Base-by-base conservation (phyloP, 2,329 filamentous ascomycete species). In the Aspergillus ustus region DNA sequence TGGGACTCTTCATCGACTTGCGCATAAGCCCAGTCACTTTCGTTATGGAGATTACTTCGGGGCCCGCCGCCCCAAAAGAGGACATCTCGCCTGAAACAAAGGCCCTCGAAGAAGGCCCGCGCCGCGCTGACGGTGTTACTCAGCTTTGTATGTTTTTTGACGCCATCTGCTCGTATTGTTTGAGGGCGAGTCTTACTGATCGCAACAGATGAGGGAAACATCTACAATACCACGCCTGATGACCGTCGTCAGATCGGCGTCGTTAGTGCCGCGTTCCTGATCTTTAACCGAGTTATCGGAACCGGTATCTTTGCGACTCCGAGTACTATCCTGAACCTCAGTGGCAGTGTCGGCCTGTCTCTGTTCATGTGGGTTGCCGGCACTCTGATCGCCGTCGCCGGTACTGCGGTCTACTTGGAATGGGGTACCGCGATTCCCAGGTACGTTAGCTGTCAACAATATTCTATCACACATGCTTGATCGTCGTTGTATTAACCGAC, bases 221-320 rank as follows among this genome's bases (percentile, higher is more conserved):
- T 76, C 49, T 76, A 73, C 34, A 72, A 77, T 29, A 62, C 72
- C 2, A 71, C 73, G 2, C 75, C 75, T 7, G 75, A 77, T 2
- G 64, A 71, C 59, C 73, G 75, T 46, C 75, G 76, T 19, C 74
- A 78, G 59, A 78, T 80, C 54, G 77, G 78, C 49, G 68, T 78
- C 7, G 61, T 79, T 62, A 78, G 73, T 60, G 78, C 78, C n/a
- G 69, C 79, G 2, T 78, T 81, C 59, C 69, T 83, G 49, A 82
- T 82, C 59, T 80, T 83, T 66, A 83, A 82, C 66, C 77, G 81
- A 2, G 77, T 81, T 43, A 77, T 82, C 57, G 82, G 82, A 13
- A 81, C 81, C 0, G 82, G 82, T 44, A 82, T 84, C 60, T 84
- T 82, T 66, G 80, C 79, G 7, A 83, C 80, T 0, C 82, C 82